A percentile compares a stretch with the other conserved stretches of the same genome.
These are phyloP conservation scores for Phyllosticta ampelicida DNA, from an alignment of 2,329 filamentous ascomycete species.

Conservation along the genomic window DNA sequence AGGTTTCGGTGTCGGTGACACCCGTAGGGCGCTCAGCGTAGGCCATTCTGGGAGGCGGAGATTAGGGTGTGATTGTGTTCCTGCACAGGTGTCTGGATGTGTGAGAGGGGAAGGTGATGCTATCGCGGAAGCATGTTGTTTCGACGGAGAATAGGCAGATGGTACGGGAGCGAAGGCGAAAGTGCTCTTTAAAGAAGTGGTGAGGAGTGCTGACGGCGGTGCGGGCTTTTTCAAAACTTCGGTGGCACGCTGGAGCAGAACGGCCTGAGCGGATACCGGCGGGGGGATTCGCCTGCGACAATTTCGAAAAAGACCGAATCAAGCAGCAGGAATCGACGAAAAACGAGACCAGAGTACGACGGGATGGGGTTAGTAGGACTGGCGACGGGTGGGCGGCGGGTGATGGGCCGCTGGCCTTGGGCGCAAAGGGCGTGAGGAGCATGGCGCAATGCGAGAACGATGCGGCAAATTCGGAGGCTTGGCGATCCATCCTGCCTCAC, in stretches of 20 bases:
- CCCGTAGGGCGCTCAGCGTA: conserved; percentile 7
- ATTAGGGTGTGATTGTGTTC: background rate
- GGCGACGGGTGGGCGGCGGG: background rate
- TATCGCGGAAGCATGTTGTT: conserved; percentile 26
- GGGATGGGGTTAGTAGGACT: no score
- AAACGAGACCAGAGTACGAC: background rate
- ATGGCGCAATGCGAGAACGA: background rate
- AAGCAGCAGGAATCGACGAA: background rate
- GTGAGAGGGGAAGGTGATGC: conserved; percentile 9
- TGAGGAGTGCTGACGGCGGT: conserved; percentile 5
- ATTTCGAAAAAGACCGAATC: background rate
- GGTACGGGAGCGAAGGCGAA: conserved; percentile 1
- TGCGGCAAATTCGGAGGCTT: conserved; percentile 3
- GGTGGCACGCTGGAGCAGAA: background rate
- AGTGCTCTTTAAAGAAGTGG: conserved; percentile 1
- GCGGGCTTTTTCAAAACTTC: conserved; percentile 3
- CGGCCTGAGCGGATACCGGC: background rate
- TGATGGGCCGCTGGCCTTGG: no score
- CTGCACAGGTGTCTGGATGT: background rate
- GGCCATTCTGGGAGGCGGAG: background rate
- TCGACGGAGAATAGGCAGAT: background rate
- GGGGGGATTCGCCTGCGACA: background rate
- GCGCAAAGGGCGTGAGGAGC: background rate
- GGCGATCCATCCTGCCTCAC: background rate
- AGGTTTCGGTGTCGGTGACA: conserved; percentile 3